A percentile compares a stretch with the other conserved stretches of the same genome.
These are phyloP conservation scores for Oryza coarctata DNA, from an alignment of 176 grass and related monocot genomes.

Conservation along the genomic window DNA sequence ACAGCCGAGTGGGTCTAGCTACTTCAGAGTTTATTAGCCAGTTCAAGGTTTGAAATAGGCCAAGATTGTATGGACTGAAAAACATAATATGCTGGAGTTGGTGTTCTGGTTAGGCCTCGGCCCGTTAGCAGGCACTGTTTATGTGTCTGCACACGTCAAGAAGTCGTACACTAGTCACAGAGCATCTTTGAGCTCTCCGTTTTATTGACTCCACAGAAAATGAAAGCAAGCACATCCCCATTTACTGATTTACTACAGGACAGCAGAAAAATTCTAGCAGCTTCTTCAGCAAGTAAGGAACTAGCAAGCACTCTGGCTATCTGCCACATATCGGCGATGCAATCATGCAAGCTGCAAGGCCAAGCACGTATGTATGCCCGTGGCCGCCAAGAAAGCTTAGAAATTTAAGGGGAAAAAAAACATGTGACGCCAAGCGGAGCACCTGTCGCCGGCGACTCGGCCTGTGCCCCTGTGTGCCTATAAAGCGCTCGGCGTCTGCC, in stretches of 20 bases:
- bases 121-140: background rate
- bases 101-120: too few relatives aligned
- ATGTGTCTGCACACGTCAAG: background rate
- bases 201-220: background rate
- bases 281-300: background rate
- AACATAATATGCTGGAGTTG: too few relatives aligned
- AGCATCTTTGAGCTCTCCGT: background rate
- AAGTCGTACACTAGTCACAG: background rate
- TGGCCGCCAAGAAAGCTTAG: slow-evolving; percentile 14
- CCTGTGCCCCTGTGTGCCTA: background rate
- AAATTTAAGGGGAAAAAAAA: background rate
- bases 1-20: too few relatives aligned
- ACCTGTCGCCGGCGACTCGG: background rate
- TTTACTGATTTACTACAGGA: background rate
- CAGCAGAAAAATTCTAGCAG: background rate
- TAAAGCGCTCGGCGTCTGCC: background rate
- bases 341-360: background rate
- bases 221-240: background rate
- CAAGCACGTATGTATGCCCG: background rate
- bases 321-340: background rate
- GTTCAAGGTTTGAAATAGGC: too few relatives aligned
- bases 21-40: too few relatives aligned
- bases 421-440: slow-evolving; percentile 22
- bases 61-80: too few relatives aligned
- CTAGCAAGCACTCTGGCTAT: background rate